Percentiles rank a stretch among this genome's conserved stretches.
Evolutionary conservation across 768 basidiomycete genomes (phyloP).

Genomic region (Collybia mongolica): DNA sequence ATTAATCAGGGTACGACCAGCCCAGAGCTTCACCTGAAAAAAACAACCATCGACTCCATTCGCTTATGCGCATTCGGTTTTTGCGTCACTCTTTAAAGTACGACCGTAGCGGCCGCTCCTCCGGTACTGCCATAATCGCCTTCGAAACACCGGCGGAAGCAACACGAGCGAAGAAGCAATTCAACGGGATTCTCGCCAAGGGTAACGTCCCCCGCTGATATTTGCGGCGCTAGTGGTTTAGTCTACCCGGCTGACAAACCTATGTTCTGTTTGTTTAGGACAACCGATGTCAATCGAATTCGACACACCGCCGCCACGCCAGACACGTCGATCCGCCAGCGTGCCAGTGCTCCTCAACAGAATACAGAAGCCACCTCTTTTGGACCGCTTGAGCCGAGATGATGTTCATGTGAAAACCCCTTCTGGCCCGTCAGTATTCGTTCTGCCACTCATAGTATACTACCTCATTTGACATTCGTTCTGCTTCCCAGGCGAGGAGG

Average conservation of each 20-base stretch:
- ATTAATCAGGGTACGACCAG: slow-evolving; percentile 89
- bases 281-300: slow-evolving; percentile 76
- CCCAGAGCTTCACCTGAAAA: slow-evolving; percentile 64
- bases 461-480: neutral
- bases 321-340: slow-evolving; percentile 48
- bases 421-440: slow-evolving; percentile 34
- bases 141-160: slow-evolving; percentile 83
- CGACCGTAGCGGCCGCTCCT: slow-evolving; percentile 93
- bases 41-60: slow-evolving; percentile 49
- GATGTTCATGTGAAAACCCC: slow-evolving; percentile 34
- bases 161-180: slow-evolving; percentile 78
- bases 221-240: slow-evolving; percentile 2
- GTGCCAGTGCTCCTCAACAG: slow-evolving; percentile 68
- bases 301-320: slow-evolving; percentile 48
- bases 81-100: slow-evolving; percentile 61
- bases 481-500: slow-evolving; percentile 25
- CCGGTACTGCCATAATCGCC: slow-evolving; percentile 75
- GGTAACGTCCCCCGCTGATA: slow-evolving; percentile 44
- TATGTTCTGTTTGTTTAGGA: slow-evolving; percentile 37
- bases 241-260: slow-evolving; percentile 5
- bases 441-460: neutral
- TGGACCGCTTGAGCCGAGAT: slow-evolving; percentile 59
- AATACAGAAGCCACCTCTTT: slow-evolving; percentile 72
- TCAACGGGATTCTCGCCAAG: slow-evolving; percentile 85
- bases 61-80: slow-evolving; percentile 34